A percentile compares a stretch with the other conserved stretches of the same genome.
Evolutionary conservation across 1,284 basidiomycete species (phyloP).

Genomic region (Ceratobasidium sp.): DNA sequence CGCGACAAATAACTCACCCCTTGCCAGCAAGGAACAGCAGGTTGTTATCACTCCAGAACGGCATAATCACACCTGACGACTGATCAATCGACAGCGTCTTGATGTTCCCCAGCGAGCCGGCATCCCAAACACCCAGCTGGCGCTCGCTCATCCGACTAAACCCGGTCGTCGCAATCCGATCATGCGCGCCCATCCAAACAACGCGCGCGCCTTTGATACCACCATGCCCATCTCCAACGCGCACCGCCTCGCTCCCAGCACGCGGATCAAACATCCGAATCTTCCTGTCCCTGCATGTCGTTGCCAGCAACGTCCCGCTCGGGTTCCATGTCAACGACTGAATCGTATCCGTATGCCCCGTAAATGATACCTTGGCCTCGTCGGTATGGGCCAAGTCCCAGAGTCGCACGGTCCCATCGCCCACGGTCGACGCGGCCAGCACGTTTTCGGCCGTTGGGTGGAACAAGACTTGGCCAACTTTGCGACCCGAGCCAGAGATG

Average conservation of each 20-base stretch:
- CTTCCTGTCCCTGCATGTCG: slow-evolving; percentile 92
- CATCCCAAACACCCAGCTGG: slow-evolving; percentile 88
- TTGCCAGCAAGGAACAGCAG: slow-evolving; percentile 91
- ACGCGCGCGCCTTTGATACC: slow-evolving; percentile 94
- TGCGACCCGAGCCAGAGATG: slow-evolving; percentile 77
- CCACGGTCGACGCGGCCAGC: slow-evolving; percentile 79
- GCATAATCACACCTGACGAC: slow-evolving; percentile 92
- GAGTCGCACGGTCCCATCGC: slow-evolving; percentile 87
- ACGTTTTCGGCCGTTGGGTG: slow-evolving; percentile 91
- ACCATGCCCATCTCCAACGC: slow-evolving; percentile 83
- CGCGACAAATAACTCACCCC: slow-evolving; percentile 58
- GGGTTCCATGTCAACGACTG: slow-evolving; percentile 87
- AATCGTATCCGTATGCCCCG: slow-evolving; percentile 85
- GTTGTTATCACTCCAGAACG: slow-evolving; percentile 95
- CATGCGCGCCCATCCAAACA: slow-evolving; percentile 88
- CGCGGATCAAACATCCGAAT: slow-evolving; percentile 90
- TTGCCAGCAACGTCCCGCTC: slow-evolving; percentile 75
- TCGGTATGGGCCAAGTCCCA: slow-evolving; percentile 85
- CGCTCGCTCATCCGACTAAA: slow-evolving; percentile 95
- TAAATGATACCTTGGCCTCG: slow-evolving; percentile 66
- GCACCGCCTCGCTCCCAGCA: slow-evolving; percentile 77
- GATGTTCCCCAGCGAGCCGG: slow-evolving; percentile 70
- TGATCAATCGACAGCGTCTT: slow-evolving; percentile 85
- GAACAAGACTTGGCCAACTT: slow-evolving; percentile 94
- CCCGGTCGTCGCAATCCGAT: slow-evolving; percentile 90